These are phyloP conservation scores for Penicillium dipodomyicola DNA, from an alignment of 495 filamentous ascomycete genomes.

Conservation along the genomic window DNA sequence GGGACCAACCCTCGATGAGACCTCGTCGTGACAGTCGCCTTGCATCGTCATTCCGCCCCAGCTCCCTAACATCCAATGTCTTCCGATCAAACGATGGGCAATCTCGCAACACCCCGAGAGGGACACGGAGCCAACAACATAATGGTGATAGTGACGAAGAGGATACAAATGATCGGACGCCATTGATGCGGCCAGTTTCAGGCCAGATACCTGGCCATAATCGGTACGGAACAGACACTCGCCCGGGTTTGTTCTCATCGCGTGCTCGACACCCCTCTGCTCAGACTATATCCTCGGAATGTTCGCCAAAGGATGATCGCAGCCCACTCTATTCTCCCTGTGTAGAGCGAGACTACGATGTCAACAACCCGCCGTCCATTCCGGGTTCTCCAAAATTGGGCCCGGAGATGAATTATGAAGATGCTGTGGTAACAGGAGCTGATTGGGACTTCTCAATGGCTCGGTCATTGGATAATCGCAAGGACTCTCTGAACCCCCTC, in stretches of 20 bases:
- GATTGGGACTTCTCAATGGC: slow-evolving; percentile 43
- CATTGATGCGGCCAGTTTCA: slow-evolving; percentile 36
- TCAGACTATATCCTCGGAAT: slow-evolving; percentile 34
- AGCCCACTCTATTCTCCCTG: slow-evolving; percentile 30
- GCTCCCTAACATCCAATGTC: slow-evolving; percentile 30
- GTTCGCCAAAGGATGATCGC: slow-evolving; percentile 33
- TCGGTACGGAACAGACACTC: slow-evolving; percentile 44
- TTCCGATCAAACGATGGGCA: slow-evolving; percentile 23
- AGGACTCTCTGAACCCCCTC: slow-evolving; percentile 29
- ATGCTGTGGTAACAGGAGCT: slow-evolving; percentile 65
- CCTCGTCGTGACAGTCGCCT: slow-evolving; percentile 62
- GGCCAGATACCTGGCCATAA: slow-evolving; percentile 23
- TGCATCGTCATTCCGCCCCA: slow-evolving; percentile 48
- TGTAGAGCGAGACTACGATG: slow-evolving; percentile 61
- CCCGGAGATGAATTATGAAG: slow-evolving; percentile 66
- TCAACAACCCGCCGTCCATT: slow-evolving; percentile 96
- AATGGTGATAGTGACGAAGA: slow-evolving; percentile 53
- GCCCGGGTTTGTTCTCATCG: slow-evolving; percentile 29
- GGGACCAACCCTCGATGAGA: slow-evolving; percentile 68
- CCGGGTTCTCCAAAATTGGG: slow-evolving; percentile 69
- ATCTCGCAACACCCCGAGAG: slow-evolving; percentile 33
- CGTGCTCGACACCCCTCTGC: slow-evolving; percentile 32
- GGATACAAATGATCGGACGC: slow-evolving; percentile 41
- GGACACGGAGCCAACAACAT: slow-evolving; percentile 25
- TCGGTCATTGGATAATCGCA: slow-evolving; percentile 35